Conservation (phyloP, 139 green algal species). For the Tetradesmus lagerheimii region DNA sequence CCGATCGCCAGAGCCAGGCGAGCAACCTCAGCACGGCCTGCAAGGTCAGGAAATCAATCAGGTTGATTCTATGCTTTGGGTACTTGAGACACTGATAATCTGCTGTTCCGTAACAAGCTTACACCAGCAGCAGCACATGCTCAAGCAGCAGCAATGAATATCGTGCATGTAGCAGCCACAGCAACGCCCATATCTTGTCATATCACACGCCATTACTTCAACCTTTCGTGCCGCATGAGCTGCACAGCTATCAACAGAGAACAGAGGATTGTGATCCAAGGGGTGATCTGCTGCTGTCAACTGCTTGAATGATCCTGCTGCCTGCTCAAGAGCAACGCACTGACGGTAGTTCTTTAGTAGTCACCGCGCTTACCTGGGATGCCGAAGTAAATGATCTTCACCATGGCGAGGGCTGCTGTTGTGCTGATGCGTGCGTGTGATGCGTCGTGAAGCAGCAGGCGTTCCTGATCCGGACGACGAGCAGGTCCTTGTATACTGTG, state of each 20-base stretch:
- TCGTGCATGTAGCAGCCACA: too few relatives aligned
- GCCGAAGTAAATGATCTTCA: conserved; percentile 31
- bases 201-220: too few relatives aligned
- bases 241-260: too few relatives aligned
- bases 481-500: too few relatives aligned
- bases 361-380: not conserved
- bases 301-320: not conserved
- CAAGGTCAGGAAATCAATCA: not conserved
- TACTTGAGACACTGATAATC: not conserved
- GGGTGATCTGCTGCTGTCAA: not conserved
- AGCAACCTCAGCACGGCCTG: conserved; percentile 30
- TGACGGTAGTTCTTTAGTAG: too few relatives aligned
- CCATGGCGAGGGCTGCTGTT: not conserved
- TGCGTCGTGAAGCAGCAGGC: not conserved
- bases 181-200: too few relatives aligned
- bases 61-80: not conserved
- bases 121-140: too few relatives aligned
- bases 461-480: not conserved
- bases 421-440: not conserved
- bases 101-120: too few relatives aligned
- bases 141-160: too few relatives aligned
- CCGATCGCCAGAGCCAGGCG: not conserved
- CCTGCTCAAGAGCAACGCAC: not conserved
- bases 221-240: too few relatives aligned
- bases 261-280: not conserved